Conservation (phyloP, 768 basidiomycete genomes). For the Pulveroboletus ravenelii region DNA sequence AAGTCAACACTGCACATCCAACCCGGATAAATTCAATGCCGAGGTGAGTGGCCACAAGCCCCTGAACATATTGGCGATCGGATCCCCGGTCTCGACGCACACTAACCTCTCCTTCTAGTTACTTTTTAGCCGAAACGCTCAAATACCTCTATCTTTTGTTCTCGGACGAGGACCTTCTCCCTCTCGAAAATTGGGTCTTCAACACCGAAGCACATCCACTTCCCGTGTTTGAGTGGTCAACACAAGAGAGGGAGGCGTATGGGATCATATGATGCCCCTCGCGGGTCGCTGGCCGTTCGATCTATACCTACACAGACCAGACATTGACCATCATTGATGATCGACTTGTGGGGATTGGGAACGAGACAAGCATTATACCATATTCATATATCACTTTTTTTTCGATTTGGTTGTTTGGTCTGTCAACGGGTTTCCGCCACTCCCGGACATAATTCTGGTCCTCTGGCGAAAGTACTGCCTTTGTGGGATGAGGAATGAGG, state of each 20-base stretch:
- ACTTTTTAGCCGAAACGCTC: constrained; percentile 56
- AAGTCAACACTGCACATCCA: constrained; percentile 40
- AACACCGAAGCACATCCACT: constrained; percentile 75
- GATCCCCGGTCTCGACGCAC: constrained; percentile 10
- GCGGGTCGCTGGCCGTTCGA: background rate
- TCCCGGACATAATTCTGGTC: background rate
- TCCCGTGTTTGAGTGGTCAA: constrained; percentile 65
- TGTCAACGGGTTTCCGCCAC: background rate
- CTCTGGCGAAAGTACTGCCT: too few relatives aligned
- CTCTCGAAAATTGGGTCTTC: constrained; percentile 53
- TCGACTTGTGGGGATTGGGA: background rate
- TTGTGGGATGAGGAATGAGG: background rate
- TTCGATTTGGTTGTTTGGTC: background rate
- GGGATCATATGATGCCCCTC: constrained; percentile 9
- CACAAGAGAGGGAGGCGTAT: constrained; percentile 46
- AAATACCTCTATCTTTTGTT: constrained; percentile 75
- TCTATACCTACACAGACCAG: background rate
- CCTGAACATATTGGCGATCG: background rate
- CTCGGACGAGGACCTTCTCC: constrained; percentile 52
- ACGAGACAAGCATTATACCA: background rate
- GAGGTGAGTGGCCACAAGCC: constrained; percentile 63
- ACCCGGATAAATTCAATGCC: constrained; percentile 57
- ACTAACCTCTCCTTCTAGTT: constrained; percentile 26
- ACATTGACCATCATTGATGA: background rate
- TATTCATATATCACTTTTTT: background rate